Base-by-base conservation (phyloP, 352 stramenopile species). In the Pythium monospermum region DNA sequence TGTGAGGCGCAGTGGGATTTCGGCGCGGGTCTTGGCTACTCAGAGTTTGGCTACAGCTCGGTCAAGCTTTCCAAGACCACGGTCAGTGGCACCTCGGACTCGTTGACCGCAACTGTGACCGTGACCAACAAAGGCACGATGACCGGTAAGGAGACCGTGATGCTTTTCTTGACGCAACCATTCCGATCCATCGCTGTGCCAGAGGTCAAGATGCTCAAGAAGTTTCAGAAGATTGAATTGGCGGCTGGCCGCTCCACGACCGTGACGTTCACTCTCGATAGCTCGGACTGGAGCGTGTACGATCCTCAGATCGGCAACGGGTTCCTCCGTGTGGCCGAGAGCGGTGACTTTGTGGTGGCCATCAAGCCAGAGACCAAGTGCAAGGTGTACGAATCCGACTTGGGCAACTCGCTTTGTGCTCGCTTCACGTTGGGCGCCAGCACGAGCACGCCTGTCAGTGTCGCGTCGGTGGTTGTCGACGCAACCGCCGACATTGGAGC, bases 201-300 rank as follows among this genome's bases (percentile, higher is more conserved):
- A 0, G 79, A 90, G 52, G 67, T 67, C 43, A 92, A 91, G 51
- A 51, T 90, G 56, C 76, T 94, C 23, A 88, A 86, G 62, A 62
- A 69, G 12, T 91, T 92, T 53, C 46, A 69, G 35, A 92, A 91
- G 66, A 55, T 92, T 31, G 55, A 67, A 4, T 52, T 85, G 11
- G 35, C 59, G 5, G 30, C 68, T 0, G 66, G 66, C 6, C 50
- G 66, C 13, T 65, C 46, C 6, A 61, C 39, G 26, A n/a, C 50
- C 0, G 76, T 90, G 8, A 38, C 47, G 41, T 87, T 90, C 44
- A 53, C 66, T 21, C 52, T 92, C 2, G 56, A 36, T 1, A 37
- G 39, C 0, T 46, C 67, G 4, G 66, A 88, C 41, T 85, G 72
- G 69, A 74, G 76, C 43, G 85, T 74, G 45, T 86, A 74, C 49